A percentile compares a stretch with the other conserved stretches of the same genome.
phyloP scores from a whole-genome alignment of 768 basidiomycete species.

The Hortiboletus campestris region DNA sequence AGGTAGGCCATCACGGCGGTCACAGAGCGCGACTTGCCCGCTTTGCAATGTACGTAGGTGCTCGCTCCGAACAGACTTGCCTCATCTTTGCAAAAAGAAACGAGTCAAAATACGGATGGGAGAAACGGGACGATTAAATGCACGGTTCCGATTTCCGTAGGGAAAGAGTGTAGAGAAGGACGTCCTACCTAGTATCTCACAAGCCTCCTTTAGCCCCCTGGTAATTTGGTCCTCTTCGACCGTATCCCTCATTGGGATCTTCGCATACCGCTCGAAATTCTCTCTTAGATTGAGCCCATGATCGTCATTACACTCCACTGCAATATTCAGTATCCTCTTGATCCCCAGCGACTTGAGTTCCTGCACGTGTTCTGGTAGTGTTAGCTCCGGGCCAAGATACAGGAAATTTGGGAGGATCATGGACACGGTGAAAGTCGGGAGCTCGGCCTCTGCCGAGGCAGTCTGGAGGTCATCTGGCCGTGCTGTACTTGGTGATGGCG shows the following conservation, averaged over 20 bases:
- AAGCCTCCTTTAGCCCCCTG: constrained; percentile 78
- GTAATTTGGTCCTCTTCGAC: constrained; percentile 92
- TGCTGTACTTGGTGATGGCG: constrained; percentile 60
- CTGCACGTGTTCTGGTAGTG: constrained; percentile 67
- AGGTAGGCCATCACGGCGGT: constrained; percentile 97
- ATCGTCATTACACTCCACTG: constrained; percentile 86
- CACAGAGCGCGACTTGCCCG: constrained; percentile 92
- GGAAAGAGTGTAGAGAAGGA: background rate
- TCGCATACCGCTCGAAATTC: constrained; percentile 79
- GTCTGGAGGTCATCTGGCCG: constrained; percentile 47
- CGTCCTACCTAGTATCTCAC: constrained; percentile 78
- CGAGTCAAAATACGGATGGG: background rate
- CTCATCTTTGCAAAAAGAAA: constrained; percentile 58
- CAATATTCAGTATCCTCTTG: constrained; percentile 87
- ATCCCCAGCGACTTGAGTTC: constrained; percentile 76
- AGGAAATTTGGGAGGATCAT: constrained; percentile 90
- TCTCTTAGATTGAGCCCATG: constrained; percentile 64
- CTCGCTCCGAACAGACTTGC: constrained; percentile 85
- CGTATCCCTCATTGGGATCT: constrained; percentile 91
- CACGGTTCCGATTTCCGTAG: background rate
- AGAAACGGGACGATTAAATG: background rate
- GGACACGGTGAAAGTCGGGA: constrained; percentile 76
- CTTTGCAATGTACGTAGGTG: constrained; percentile 95
- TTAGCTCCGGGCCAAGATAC: constrained; percentile 88
- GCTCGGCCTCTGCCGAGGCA: constrained; percentile 40